Evolutionary conservation across 768 basidiomycete genomes (phyloP).

Genomic region (Leucocoprinus sp.): DNA sequence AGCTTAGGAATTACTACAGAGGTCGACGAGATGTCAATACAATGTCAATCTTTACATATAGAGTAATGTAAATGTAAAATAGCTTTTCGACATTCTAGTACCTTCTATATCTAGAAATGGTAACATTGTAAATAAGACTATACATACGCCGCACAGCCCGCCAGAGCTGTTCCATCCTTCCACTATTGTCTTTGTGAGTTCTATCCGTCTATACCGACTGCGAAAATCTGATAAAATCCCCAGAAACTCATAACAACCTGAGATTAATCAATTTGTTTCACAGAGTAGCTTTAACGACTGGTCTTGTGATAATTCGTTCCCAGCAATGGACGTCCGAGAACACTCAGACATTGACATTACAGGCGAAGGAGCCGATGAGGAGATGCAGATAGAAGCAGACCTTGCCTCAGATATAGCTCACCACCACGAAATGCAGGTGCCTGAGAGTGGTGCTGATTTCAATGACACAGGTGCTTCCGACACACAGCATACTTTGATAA

Average conservation of each 20-base stretch:
- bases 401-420: conserved; percentile 20
- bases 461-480: conserved; percentile 14
- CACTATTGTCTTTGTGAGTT: conserved; percentile 4
- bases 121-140: conserved; percentile 4
- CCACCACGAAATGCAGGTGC: conserved; percentile 24
- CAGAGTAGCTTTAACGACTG: not conserved
- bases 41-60: no score
- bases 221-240: not conserved
- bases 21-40: no score
- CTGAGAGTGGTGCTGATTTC: conserved; percentile 16
- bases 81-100: conserved; percentile 9
- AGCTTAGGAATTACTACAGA: no score
- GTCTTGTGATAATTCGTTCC: not conserved
- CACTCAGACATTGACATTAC: not conserved
- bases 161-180: conserved; percentile 2
- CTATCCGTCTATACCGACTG: not conserved
- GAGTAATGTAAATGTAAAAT: no score
- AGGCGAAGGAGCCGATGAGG: not conserved
- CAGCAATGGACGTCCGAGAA: not conserved
- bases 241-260: not conserved
- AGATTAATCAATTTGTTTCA: not conserved
- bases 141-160: conserved; percentile 3
- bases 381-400: not conserved
- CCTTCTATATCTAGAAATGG: conserved; percentile 11
- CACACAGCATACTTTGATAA: conserved; percentile 10